Percentiles rank a stretch among this genome's conserved stretches.
phyloP scores from a whole-genome alignment of 495 filamentous ascomycete species.

The Cairneyella variabilis region DNA sequence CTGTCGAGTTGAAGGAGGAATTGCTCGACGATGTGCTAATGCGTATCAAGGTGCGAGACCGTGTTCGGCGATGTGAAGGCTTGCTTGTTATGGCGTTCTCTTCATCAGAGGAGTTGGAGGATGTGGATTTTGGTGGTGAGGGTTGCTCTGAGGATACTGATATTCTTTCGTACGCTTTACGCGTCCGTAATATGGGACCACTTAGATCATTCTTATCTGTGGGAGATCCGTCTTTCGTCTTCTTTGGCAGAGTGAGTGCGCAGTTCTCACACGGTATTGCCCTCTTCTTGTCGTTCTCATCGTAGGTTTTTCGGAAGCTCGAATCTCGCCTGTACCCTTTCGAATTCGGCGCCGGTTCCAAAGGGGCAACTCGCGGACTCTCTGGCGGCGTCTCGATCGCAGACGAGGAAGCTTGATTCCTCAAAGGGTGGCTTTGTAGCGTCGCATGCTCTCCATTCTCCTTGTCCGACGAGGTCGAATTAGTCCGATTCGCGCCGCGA shows the following conservation, averaged over 20 bases:
- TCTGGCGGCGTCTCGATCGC: conserved; percentile 56
- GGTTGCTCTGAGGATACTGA: conserved; percentile 6
- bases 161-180: conserved; percentile 24
- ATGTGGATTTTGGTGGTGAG: conserved; percentile 22
- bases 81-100: conserved; percentile 19
- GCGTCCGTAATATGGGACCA: conserved; percentile 26
- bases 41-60: conserved; percentile 8
- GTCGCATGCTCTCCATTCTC: conserved; percentile 13
- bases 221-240: conserved; percentile 32
- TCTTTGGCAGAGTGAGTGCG: conserved; percentile 54
- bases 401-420: not conserved
- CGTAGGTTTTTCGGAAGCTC: conserved; percentile 49
- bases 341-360: conserved; percentile 24
- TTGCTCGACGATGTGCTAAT: conserved; percentile 28
- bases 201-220: conserved; percentile 15
- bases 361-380: conserved; percentile 45
- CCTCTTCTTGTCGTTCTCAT: conserved; percentile 50
- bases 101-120: conserved; percentile 18
- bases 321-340: conserved; percentile 40
- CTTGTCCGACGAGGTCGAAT: conserved; percentile 25
- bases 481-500: conserved; percentile 12
- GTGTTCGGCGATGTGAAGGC: conserved; percentile 7
- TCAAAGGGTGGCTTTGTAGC: not conserved
- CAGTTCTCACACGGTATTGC: conserved; percentile 58
- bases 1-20: conserved; percentile 35